These are phyloP conservation scores for Rhodotorula kratochvilovae DNA, from an alignment of 768 basidiomycete genomes.

Conservation along the genomic window DNA sequence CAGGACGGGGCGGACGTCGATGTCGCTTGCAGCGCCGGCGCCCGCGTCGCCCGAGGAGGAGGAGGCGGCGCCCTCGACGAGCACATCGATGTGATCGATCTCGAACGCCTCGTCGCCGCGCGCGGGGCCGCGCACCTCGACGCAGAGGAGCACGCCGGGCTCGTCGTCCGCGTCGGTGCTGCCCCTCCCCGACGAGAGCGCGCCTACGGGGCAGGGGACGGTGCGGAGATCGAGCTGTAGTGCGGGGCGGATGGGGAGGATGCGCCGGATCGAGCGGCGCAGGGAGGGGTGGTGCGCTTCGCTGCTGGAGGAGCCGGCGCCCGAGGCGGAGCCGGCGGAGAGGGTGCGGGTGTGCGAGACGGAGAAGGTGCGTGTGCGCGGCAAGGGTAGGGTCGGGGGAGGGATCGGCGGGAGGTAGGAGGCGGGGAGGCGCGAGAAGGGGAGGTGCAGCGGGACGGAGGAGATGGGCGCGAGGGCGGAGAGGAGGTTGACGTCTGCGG, in stretches of 20 bases:
- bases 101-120: constrained; percentile 1
- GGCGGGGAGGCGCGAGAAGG: constrained; percentile 24
- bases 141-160: constrained; percentile 2
- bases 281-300: constrained; percentile 10
- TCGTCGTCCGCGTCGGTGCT: constrained; percentile 3
- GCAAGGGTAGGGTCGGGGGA: not conserved
- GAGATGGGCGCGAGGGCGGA: constrained; percentile 5
- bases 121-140: constrained; percentile 3
- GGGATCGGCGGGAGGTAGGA: constrained; percentile 7
- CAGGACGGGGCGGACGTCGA: constrained; percentile 10
- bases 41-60: not conserved
- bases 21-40: not conserved
- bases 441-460: constrained; percentile 15
- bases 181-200: not conserved
- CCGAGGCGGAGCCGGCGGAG: not conserved
- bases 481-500: constrained; percentile 18
- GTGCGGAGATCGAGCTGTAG: constrained; percentile 14
- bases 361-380: constrained; percentile 11
- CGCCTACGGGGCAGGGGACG: constrained; percentile 21
- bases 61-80: not conserved
- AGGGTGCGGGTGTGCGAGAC: constrained; percentile 4
- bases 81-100: constrained; percentile 8
- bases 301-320: not conserved
- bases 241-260: not conserved
- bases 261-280: constrained; percentile 8